Percentiles rank a stretch among this genome's conserved stretches.
phyloP scores from a whole-genome alignment of 306 rosid genomes.

The Heteromeles arbutifolia region DNA sequence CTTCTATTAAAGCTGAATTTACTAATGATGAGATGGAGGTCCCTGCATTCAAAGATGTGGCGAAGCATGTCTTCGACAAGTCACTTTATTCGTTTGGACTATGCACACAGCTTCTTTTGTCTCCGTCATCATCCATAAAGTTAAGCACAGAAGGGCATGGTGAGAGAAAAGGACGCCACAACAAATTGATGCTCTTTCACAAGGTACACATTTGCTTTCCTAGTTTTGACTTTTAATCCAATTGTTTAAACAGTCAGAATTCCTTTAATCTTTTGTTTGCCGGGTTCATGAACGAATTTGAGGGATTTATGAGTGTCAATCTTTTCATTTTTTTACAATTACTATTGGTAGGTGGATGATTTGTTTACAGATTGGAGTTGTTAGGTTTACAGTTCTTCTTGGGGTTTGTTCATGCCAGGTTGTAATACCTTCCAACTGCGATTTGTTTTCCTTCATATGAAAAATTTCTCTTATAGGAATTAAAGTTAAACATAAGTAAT shows the following conservation, averaged over 20 bases:
- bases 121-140: conserved; percentile 44
- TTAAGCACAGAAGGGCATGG: conserved; percentile 65
- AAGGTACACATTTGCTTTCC: conserved; percentile 36
- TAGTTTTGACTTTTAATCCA: background rate
- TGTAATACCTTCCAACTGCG: background rate
- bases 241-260: background rate
- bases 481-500: background rate
- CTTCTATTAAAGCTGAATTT: conserved; percentile 51
- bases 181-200: conserved; percentile 50
- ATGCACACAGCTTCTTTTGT: conserved; percentile 45
- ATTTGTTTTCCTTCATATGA: background rate
- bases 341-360: background rate
- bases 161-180: conserved; percentile 59
- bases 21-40: conserved; percentile 35
- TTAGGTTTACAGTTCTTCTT: background rate
- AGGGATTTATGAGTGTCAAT: background rate
- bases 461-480: background rate
- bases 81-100: conserved; percentile 63
- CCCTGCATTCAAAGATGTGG: conserved; percentile 60
- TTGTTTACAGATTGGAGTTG: background rate
- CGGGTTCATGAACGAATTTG: background rate
- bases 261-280: background rate
- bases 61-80: conserved; percentile 62
- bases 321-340: background rate
- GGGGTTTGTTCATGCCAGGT: background rate